phyloP scores from a whole-genome alignment of 371 early-diverging fungal genomes.

The Capillidium heterosporum region DNA sequence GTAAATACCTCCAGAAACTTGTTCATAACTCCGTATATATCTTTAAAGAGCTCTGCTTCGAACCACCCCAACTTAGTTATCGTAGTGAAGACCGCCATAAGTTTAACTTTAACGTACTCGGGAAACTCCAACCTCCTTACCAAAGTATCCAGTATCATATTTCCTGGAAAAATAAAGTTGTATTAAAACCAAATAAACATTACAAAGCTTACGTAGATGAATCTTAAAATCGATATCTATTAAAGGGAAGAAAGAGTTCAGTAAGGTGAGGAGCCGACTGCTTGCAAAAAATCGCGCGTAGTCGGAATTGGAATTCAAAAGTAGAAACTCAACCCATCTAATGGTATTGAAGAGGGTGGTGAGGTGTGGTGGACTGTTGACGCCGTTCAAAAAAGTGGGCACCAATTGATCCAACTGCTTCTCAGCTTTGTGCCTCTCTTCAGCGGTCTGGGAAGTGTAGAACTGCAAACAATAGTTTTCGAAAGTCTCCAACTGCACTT shows the following conservation, averaged over 20 bases:
- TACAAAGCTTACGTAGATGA: constrained; percentile 34
- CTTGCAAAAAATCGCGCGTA: constrained; percentile 54
- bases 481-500: too few relatives aligned
- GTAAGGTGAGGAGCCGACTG: constrained; percentile 36
- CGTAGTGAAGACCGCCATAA: constrained; percentile 49
- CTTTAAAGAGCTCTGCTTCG: constrained; percentile 46
- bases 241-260: constrained; percentile 40
- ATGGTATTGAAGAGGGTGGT: constrained; percentile 9
- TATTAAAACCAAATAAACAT: not conserved
- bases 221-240: constrained; percentile 36
- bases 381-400: constrained; percentile 41
- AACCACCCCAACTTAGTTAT: constrained; percentile 70
- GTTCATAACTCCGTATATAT: constrained; percentile 35
- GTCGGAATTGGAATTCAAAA: constrained; percentile 45
- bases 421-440: constrained; percentile 47
- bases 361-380: constrained; percentile 7
- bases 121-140: constrained; percentile 40
- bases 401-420: constrained; percentile 53
- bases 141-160: constrained; percentile 44
- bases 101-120: constrained; percentile 42
- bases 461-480: constrained; percentile 7
- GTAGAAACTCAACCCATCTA: constrained; percentile 24
- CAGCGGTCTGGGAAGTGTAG: constrained; percentile 33
- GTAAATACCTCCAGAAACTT: constrained; percentile 42
- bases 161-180: constrained; percentile 15